Conservation (phyloP, 345 rosid genomes). For the Clausena lansium region DNA sequence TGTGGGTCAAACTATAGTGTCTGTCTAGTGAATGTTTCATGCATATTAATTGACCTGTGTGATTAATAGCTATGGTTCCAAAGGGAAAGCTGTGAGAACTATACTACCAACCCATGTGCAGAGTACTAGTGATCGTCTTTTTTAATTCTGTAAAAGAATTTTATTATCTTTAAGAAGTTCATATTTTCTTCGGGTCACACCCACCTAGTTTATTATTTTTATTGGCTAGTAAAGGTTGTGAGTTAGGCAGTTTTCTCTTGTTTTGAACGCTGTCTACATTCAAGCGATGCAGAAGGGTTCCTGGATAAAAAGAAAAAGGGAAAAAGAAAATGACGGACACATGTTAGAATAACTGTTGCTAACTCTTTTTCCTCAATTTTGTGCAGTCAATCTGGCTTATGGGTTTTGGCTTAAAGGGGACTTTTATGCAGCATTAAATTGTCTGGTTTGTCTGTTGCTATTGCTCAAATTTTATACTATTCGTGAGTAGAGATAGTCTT, state of each 20-base stretch:
- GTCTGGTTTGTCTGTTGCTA: constrained; percentile 55
- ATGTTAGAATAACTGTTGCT: constrained; percentile 9
- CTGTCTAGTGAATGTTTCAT: neutral
- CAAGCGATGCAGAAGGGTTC: neutral
- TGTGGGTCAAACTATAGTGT: neutral
- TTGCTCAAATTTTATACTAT: neutral
- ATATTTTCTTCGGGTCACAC: neutral
- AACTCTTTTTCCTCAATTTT: constrained; percentile 14
- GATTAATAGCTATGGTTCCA: neutral
- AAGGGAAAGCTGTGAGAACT: neutral
- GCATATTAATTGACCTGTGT: neutral
- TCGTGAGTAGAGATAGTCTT: neutral
- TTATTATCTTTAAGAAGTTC: neutral
- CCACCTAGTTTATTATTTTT: neutral
- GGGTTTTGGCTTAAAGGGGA: constrained; percentile 71
- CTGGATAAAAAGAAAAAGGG: neutral
- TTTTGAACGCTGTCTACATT: neutral
- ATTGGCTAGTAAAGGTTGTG: neutral
- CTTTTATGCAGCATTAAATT: constrained; percentile 65
- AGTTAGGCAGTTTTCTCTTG: neutral
- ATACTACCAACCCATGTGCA: neutral
- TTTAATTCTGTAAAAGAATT: neutral
- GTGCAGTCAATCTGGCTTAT: constrained; percentile 81
- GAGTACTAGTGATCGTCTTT: too few relatives aligned
- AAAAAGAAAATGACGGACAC: neutral